Percentiles rank a stretch among this genome's conserved stretches.
Evolutionary conservation across 305 asterid species (phyloP).

Genomic region (Fraxinus ornus): DNA sequence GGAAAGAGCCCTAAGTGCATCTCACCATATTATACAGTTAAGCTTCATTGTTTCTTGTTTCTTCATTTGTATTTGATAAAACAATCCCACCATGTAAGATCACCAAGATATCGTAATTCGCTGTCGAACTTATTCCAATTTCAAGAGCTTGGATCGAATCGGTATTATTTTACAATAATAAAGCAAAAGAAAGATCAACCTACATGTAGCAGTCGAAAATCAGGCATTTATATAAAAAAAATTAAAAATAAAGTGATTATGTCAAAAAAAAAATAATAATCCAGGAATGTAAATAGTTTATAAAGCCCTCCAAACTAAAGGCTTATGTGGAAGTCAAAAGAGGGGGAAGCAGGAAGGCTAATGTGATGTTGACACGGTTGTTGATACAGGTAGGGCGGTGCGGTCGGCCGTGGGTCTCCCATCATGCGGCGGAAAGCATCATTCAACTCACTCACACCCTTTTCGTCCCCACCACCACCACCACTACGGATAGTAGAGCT

Average conservation of each 20-base stretch:
- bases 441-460: conserved; percentile 25
- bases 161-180: too few species aligned
- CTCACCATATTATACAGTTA: too few species aligned
- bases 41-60: too few species aligned
- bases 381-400: conserved; percentile 28
- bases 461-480: conserved; percentile 32
- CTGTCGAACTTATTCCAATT: too few species aligned
- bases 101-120: too few species aligned
- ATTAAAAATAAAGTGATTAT: neutral
- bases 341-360: conserved; percentile 17
- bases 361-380: conserved; percentile 37
- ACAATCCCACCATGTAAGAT: neutral
- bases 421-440: conserved; percentile 59
- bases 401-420: conserved; percentile 37
- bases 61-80: neutral
- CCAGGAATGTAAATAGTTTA: neutral
- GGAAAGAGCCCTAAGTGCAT: too few species aligned
- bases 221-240: too few species aligned
- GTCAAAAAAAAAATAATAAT: too few species aligned
- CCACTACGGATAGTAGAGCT: neutral
- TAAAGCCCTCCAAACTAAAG: neutral
- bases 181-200: neutral
- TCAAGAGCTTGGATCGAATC: too few species aligned
- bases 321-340: neutral
- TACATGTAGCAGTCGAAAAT: neutral